Conservation (phyloP, 2,329 filamentous ascomycete genomes). For the Lasiodiplodia theobromae region DNA sequence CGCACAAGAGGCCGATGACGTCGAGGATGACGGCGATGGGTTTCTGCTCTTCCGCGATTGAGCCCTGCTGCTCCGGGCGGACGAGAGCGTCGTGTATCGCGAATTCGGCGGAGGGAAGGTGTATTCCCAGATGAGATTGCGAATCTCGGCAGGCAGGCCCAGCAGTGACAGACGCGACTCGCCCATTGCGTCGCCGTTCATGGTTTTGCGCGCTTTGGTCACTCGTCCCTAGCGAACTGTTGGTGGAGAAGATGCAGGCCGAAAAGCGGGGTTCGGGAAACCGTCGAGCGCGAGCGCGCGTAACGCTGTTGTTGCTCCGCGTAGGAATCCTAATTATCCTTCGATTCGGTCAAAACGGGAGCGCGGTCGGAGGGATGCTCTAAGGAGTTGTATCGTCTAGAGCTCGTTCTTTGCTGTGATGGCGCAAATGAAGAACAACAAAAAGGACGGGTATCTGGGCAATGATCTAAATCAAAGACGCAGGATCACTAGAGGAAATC, state of each 20-base stretch:
- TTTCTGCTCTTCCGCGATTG: background rate
- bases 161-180: conserved; percentile 24
- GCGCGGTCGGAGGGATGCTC: background rate
- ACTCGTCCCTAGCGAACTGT: background rate
- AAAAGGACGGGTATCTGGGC: background rate
- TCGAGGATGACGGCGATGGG: conserved; percentile 3
- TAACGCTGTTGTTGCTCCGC: background rate
- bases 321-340: background rate
- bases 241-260: background rate
- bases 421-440: background rate
- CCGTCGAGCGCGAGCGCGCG: background rate
- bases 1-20: background rate
- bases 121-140: conserved; percentile 32
- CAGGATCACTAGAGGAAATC: background rate
- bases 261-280: conserved; percentile 4
- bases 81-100: conserved; percentile 14
- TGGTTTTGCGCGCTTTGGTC: background rate
- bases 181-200: background rate
- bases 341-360: background rate
- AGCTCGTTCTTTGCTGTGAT: background rate
- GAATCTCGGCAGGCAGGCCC: conserved; percentile 30
- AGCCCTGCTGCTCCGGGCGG: background rate
- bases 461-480: background rate
- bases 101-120: conserved; percentile 25
- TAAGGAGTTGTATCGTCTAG: background rate